Base-by-base conservation (phyloP, 2,329 filamentous ascomycete species). In the Pochonia chlamydosporia region DNA sequence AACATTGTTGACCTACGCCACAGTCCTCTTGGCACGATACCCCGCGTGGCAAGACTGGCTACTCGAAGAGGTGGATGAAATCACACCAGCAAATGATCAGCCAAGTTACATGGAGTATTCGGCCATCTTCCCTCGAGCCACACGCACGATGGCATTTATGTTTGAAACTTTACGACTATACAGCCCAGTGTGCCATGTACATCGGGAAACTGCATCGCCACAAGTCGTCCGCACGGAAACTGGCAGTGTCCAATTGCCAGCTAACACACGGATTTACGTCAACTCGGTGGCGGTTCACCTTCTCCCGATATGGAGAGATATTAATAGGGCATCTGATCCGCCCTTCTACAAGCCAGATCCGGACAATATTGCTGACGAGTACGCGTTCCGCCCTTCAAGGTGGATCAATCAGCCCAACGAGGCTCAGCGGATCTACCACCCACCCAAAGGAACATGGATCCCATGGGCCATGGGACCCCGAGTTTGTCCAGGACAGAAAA, bases 41-140 rank as follows among this genome's bases (percentile, higher is more conserved):
- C 72, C 73, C 0, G 56, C 73, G 44, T 71, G 70, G 61, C 76
- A 81, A 56, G 65, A 68, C 3, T 79, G 76, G 75, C 54, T 80
- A 3, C 59, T 60, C 8, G 73, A 73, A 46, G 78, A 81, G 53
- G 61, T 78, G 30, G 59, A 68, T 40, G 20, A 49, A 20, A 37
- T 53, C 23, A 44, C 5, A 26, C 31, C 51, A 53, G 3, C 43
- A 56, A 5, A 46, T 51, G 5, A 54, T 58, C 3, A 42, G 50
- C n/a, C 26, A 3, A 59, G 58, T 3, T 49, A 55, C 2, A 55
- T 64, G 43, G 63, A 69, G 3, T 79, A 80, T 52, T 58, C 63
- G 2, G 57, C 63, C 1, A 53, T 64, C 1, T 78, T 70, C 52
- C 71, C 74, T 2, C 64, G 59, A 44, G 61, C 73, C 26, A 63